Percentiles rank a stretch among this genome's conserved stretches.
Evolutionary conservation across 345 rosid genomes (phyloP).

Genomic region (Cochlearia excelsa): DNA sequence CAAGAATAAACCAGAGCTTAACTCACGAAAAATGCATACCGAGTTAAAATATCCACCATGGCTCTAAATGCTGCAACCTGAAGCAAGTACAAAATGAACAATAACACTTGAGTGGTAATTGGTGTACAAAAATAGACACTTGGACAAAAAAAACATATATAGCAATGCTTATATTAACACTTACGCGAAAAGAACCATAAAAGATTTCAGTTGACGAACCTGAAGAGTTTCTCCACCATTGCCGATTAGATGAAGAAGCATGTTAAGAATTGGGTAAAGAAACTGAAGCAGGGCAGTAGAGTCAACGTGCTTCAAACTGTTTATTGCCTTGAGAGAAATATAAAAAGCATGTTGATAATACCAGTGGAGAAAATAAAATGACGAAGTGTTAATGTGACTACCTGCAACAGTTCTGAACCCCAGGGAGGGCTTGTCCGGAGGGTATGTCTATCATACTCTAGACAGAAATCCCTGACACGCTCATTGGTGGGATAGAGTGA

Average conservation of each 20-base stretch:
- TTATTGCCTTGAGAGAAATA: constrained; percentile 69
- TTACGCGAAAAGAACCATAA: constrained; percentile 8
- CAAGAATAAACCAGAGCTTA: not conserved
- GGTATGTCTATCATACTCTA: constrained; percentile 96
- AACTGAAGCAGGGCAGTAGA: constrained; percentile 98
- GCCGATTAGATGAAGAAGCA: constrained; percentile 98
- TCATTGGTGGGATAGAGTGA: constrained; percentile 88
- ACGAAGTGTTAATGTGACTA: constrained; percentile 34
- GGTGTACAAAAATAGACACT: constrained; percentile 21
- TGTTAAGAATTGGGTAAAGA: constrained; percentile 90
- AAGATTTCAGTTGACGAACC: constrained; percentile 45
- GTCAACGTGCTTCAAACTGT: constrained; percentile 96
- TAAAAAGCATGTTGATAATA: constrained; percentile 12
- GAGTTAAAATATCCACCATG: constrained; percentile 93
- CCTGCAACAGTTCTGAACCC: constrained; percentile 99
- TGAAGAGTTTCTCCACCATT: constrained; percentile 99
- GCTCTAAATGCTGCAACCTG: constrained; percentile 99
- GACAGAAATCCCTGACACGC: constrained; percentile 94
- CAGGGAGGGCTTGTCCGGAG: constrained; percentile 94
- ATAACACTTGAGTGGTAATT: constrained; percentile 23
- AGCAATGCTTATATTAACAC: constrained; percentile 1
- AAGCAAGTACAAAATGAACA: constrained; percentile 35
- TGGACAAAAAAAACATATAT: constrained; percentile 3
- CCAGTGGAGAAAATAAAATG: constrained; percentile 11
- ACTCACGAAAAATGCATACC: constrained; percentile 47